phyloP scores from a whole-genome alignment of 805 yeast species.

The Saccharomycopsis sp. region DNA sequence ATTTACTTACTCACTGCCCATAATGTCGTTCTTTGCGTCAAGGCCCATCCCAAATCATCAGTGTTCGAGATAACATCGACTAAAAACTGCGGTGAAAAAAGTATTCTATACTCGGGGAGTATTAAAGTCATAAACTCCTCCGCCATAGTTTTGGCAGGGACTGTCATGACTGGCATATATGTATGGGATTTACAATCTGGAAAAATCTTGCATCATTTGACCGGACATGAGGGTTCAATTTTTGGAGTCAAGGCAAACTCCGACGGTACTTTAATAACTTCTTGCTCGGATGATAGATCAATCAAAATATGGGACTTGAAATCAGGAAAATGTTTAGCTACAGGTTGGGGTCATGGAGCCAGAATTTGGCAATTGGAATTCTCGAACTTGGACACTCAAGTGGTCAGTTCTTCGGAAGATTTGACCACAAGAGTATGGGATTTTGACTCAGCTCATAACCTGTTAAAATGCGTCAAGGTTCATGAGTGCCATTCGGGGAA shows the following conservation, averaged over 20 bases:
- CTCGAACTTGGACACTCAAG: constrained; percentile 32
- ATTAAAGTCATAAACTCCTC: constrained; percentile 41
- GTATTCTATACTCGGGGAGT: constrained; percentile 84
- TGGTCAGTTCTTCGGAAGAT: constrained; percentile 80
- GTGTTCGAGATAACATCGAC: constrained; percentile 24
- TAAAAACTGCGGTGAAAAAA: constrained; percentile 54
- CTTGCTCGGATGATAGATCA: constrained; percentile 94
- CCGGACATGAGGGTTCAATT: constrained; percentile 86
- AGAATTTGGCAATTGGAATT: constrained; percentile 83
- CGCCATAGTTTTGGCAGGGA: constrained; percentile 75
- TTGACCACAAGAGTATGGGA: constrained; percentile 79
- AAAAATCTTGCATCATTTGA: constrained; percentile 45
- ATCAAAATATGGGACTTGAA: constrained; percentile 65
- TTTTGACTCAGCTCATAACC: constrained; percentile 29
- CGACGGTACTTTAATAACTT: constrained; percentile 49
- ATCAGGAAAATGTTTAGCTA: constrained; percentile 53
- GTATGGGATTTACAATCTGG: constrained; percentile 55
- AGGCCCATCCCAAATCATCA: constrained; percentile 21
- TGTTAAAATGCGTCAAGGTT: constrained; percentile 38
- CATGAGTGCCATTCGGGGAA: constrained; percentile 76
- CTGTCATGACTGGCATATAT: constrained; percentile 83
- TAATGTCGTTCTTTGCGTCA: constrained; percentile 47
- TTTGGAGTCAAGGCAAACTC: constrained; percentile 66
- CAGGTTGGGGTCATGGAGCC: constrained; percentile 96
- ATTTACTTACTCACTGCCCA: constrained; percentile 71